phyloP scores from a whole-genome alignment of 2,329 filamentous ascomycete species.

The Dendrostoma leiphaemia region DNA sequence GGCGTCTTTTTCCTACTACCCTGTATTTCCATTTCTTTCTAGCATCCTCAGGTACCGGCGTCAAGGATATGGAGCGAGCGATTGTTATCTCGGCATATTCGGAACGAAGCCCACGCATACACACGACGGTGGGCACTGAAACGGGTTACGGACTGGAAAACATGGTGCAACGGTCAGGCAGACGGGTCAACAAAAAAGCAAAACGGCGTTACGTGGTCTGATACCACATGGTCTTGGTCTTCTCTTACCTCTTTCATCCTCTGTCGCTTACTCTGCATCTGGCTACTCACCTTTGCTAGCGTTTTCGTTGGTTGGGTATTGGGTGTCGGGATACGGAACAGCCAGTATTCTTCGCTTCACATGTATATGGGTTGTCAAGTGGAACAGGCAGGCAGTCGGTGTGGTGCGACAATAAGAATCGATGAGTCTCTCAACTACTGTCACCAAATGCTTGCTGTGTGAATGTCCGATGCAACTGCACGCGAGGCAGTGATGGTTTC shows the following conservation, averaged over 20 bases:
- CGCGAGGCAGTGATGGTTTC: no score
- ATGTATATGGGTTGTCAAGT: constrained; percentile 5
- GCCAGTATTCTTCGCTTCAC: constrained; percentile 8
- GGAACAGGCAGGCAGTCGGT: not conserved
- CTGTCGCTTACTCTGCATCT: constrained; percentile 9
- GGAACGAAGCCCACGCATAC: constrained; percentile 20
- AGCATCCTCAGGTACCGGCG: constrained; percentile 11
- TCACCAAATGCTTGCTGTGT: no score
- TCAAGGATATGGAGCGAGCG: constrained; percentile 14
- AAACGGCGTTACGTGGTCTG: constrained; percentile 14
- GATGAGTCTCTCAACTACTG: no score
- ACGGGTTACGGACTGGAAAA: constrained; percentile 10
- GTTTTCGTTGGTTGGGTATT: constrained; percentile 7
- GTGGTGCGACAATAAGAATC: constrained; percentile 2
- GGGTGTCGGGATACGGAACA: not conserved
- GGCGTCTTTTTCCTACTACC: not conserved
- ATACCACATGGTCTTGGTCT: constrained; percentile 9
- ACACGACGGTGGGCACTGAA: constrained; percentile 19
- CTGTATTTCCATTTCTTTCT: constrained; percentile 3
- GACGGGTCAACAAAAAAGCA: constrained; percentile 8
- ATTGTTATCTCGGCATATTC: constrained; percentile 8
- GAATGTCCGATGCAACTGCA: no score
- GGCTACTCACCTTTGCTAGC: constrained; percentile 13
- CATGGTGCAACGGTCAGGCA: constrained; percentile 1
- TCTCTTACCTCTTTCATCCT: not conserved